phyloP scores from a whole-genome alignment of 306 rosid genomes.

The Vigna radiata region DNA sequence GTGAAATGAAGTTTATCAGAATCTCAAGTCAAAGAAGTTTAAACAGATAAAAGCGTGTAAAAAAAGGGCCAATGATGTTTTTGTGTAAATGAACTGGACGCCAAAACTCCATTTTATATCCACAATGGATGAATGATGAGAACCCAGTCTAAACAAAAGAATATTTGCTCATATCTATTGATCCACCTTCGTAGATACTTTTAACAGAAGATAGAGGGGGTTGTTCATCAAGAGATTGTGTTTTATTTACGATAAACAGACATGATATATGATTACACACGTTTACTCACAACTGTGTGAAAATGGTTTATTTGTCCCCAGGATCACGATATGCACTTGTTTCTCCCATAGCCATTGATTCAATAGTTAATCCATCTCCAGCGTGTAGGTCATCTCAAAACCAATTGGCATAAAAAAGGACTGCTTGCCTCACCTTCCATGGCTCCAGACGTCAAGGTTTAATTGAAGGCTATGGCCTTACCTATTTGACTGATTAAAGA shows the following conservation, averaged over 20 bases:
- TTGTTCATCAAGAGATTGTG: neutral
- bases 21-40: neutral
- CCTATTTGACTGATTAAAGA: constrained; percentile 56
- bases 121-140: constrained; percentile 6
- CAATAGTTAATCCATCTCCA: constrained; percentile 35
- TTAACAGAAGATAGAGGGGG: constrained; percentile 39
- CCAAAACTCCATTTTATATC: neutral
- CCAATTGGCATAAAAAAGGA: constrained; percentile 1
- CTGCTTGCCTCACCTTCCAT: constrained; percentile 22
- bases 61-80: neutral
- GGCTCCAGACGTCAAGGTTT: constrained; percentile 35
- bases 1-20: constrained; percentile 12
- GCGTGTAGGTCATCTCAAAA: constrained; percentile 29
- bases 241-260: constrained; percentile 31
- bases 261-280: constrained; percentile 22
- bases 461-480: constrained; percentile 39
- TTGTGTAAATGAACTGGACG: neutral
- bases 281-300: constrained; percentile 28
- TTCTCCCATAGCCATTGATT: constrained; percentile 14
- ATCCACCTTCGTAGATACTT: constrained; percentile 8
- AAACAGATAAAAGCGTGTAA: neutral
- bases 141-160: neutral
- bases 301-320: constrained; percentile 13
- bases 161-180: neutral
- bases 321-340: constrained; percentile 30